Evolutionary conservation across 352 stramenopile species (phyloP).

Genomic region (Pythium aphanidermatum): DNA sequence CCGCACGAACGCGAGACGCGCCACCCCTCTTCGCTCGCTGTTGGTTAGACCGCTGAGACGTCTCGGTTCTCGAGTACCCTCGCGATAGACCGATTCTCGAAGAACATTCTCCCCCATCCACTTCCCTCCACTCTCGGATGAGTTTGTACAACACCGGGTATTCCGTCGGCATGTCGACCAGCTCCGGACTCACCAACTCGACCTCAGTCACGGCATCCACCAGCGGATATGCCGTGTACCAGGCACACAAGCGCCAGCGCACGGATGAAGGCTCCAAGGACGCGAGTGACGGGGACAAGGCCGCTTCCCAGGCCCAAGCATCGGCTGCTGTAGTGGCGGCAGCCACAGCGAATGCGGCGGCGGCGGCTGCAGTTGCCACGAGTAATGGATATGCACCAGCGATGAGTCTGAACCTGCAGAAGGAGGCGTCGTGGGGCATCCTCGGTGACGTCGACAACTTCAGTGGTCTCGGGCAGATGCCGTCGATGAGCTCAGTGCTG

Average conservation of each 20-base stretch:
- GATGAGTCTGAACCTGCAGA: conserved; percentile 57
- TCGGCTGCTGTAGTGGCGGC: conserved; percentile 10
- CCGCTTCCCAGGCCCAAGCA: conserved; percentile 17
- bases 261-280: conserved; percentile 29
- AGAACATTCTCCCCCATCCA: not conserved
- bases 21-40: too few species aligned
- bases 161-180: conserved; percentile 21
- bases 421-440: conserved; percentile 70
- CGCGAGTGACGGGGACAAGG: not conserved
- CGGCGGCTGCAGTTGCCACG: not conserved
- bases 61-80: too few species aligned
- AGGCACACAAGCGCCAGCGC: conserved; percentile 51
- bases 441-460: conserved; percentile 65
- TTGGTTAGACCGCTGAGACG: too few species aligned
- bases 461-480: conserved; percentile 51
- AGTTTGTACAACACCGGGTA: conserved; percentile 22
- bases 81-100: too few species aligned
- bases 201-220: conserved; percentile 7
- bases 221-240: conserved; percentile 23
- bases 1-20: too few species aligned
- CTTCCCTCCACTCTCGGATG: conserved; percentile 6
- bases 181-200: conserved; percentile 8
- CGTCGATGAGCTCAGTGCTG: conserved; percentile 57
- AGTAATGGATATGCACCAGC: conserved; percentile 14
- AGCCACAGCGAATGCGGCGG: not conserved